A percentile compares a stretch with the other conserved stretches of the same genome.
Conservation (phyloP, 1,284 basidiomycete species). For the Tranzscheliella williamsii region DNA sequence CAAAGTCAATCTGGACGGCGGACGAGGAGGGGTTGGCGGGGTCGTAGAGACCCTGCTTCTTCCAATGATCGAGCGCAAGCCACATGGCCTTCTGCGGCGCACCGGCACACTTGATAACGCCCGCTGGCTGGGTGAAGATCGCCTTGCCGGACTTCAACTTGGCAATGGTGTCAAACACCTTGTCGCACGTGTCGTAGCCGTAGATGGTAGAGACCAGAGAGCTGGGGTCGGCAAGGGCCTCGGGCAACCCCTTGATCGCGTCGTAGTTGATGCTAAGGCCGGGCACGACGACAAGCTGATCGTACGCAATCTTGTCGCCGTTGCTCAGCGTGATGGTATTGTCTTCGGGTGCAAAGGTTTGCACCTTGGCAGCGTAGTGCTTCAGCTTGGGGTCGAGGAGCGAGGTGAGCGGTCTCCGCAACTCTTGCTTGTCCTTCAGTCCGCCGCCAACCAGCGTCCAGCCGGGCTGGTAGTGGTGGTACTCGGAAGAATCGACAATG, state of each 20-base stretch:
- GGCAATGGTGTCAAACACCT: slow-evolving; percentile 59
- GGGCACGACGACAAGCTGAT: slow-evolving; percentile 83
- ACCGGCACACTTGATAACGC: slow-evolving; percentile 91
- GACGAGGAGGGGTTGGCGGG: slow-evolving; percentile 60
- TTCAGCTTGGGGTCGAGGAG: slow-evolving; percentile 67
- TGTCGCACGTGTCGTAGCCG: slow-evolving; percentile 62
- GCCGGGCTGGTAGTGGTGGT: slow-evolving; percentile 58
- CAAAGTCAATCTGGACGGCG: slow-evolving; percentile 73
- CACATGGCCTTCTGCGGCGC: slow-evolving; percentile 65
- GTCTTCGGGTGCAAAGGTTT: slow-evolving; percentile 72
- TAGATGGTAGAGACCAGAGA: slow-evolving; percentile 94
- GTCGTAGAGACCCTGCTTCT: slow-evolving; percentile 41
- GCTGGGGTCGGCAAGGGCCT: slow-evolving; percentile 75
- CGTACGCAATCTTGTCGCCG: slow-evolving; percentile 76
- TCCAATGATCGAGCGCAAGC: slow-evolving; percentile 55
- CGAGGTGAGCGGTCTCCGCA: slow-evolving; percentile 69
- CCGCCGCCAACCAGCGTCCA: slow-evolving; percentile 93
- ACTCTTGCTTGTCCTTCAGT: slow-evolving; percentile 70
- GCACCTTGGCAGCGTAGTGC: slow-evolving; percentile 75
- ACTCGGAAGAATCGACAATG: slow-evolving; percentile 48
- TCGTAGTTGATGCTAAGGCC: slow-evolving; percentile 80
- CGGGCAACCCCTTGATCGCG: slow-evolving; percentile 74
- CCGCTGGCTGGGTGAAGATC: slow-evolving; percentile 94
- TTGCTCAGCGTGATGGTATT: slow-evolving; percentile 74
- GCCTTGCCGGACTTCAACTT: slow-evolving; percentile 78